A percentile compares a stretch with the other conserved stretches of the same genome.
Evolutionary conservation across 176 grass and related monocot species (phyloP).

Genomic region (Poa annua): DNA sequence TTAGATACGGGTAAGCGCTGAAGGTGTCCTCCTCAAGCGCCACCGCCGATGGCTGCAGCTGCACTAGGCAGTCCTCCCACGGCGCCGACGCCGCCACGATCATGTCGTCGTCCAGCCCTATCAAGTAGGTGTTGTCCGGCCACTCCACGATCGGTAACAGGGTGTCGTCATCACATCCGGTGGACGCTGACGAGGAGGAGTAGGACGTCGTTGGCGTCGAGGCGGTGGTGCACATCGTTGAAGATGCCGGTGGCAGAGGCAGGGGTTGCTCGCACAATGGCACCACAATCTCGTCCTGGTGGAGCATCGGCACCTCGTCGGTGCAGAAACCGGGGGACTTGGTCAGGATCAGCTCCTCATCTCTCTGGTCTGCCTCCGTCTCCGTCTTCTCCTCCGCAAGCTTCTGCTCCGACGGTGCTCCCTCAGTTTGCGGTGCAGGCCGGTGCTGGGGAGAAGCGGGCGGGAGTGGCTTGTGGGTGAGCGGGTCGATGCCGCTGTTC

Average conservation of each 20-base stretch:
- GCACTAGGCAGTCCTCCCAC: slow-evolving; percentile 25
- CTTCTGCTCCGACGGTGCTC: background rate
- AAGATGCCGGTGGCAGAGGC: background rate
- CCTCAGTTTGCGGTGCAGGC: background rate
- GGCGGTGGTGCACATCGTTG: background rate
- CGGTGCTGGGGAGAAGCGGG: background rate
- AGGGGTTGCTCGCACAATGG: slow-evolving; percentile 16
- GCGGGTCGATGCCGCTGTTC: slow-evolving; percentile 79
- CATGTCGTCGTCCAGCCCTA: slow-evolving; percentile 59
- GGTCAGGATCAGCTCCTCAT: background rate
- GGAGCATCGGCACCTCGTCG: slow-evolving; percentile 80
- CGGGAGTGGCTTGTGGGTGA: slow-evolving; percentile 65
- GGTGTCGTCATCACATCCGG: slow-evolving; percentile 45
- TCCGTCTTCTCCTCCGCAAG: background rate
- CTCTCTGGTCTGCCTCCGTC: background rate
- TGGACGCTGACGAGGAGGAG: slow-evolving; percentile 43
- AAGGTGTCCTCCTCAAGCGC: slow-evolving; percentile 49
- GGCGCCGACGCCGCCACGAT: background rate
- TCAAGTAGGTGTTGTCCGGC: slow-evolving; percentile 46
- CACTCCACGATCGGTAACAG: slow-evolving; percentile 50
- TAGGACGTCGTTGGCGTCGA: slow-evolving; percentile 33
- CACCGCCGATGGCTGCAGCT: background rate
- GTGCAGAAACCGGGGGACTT: slow-evolving; percentile 63
- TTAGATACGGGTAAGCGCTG: slow-evolving; percentile 23
- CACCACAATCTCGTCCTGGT: slow-evolving; percentile 70